phyloP scores from a whole-genome alignment of 2,329 filamentous ascomycete species.

The Apiospora pterosperma region DNA sequence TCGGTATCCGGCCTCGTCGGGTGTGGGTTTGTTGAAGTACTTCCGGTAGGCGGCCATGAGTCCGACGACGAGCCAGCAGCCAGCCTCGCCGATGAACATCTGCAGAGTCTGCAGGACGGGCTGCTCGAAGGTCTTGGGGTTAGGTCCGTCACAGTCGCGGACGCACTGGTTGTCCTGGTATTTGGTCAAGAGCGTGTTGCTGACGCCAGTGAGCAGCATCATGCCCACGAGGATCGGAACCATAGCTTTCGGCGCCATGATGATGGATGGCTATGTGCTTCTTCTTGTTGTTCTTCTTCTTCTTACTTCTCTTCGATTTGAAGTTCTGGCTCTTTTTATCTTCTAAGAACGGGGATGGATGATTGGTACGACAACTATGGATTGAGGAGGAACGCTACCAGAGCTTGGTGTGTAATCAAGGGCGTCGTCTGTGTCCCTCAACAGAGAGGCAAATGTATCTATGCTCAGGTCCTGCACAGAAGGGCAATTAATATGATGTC shows the following conservation, averaged over 20 bases:
- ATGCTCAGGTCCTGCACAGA: not conserved
- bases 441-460: not conserved
- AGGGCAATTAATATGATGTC: not conserved
- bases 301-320: not conserved
- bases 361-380: not conserved
- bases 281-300: no score
- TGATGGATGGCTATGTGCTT: not conserved
- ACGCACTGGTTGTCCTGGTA: conserved; percentile 99
- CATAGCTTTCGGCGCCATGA: conserved; percentile 68
- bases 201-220: conserved; percentile 95
- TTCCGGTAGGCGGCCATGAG: conserved; percentile 63
- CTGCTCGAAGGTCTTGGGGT: conserved; percentile 79
- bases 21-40: conserved; percentile 42
- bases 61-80: conserved; percentile 89
- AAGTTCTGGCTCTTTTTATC: not conserved
- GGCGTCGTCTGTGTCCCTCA: not conserved
- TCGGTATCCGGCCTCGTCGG: conserved; percentile 58
- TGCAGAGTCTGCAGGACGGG: conserved; percentile 94
- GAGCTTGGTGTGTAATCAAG: not conserved
- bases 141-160: conserved; percentile 72
- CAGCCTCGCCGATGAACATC: conserved; percentile 97
- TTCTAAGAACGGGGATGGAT: not conserved
- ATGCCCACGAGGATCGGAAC: conserved; percentile 87
- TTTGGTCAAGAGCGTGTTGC: conserved; percentile 95
- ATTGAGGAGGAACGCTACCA: not conserved